phyloP scores from a whole-genome alignment of 2,329 filamentous ascomycete genomes.

The Chaetomium olivaceum region DNA sequence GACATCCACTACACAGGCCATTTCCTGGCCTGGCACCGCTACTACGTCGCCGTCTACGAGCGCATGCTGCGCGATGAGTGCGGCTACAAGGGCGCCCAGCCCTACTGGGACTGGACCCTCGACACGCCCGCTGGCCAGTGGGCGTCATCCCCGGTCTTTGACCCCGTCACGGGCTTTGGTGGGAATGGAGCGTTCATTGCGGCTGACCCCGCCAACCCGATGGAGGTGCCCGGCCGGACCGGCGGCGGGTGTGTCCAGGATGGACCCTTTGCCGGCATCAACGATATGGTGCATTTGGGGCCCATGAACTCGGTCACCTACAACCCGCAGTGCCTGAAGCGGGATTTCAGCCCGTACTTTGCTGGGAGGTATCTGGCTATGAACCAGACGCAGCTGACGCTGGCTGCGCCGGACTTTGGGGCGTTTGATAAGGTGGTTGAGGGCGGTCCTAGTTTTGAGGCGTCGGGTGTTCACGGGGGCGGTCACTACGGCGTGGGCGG shows the following conservation, averaged over 20 bases:
- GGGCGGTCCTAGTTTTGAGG: conserved; percentile 40
- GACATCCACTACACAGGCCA: conserved; percentile 38
- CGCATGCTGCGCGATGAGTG: conserved; percentile 43
- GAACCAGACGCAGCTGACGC: conserved; percentile 33
- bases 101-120: conserved; percentile 46
- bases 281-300: conserved; percentile 28
- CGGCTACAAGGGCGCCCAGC: conserved; percentile 39
- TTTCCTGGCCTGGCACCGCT: conserved; percentile 46
- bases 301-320: conserved; percentile 17
- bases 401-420: conserved; percentile 33
- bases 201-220: conserved; percentile 15
- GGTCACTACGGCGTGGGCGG: conserved; percentile 29
- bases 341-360: conserved; percentile 29
- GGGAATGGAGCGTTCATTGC: conserved; percentile 23
- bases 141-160: conserved; percentile 26
- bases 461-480: conserved; percentile 27
- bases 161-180: conserved; percentile 26
- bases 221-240: conserved; percentile 25
- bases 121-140: conserved; percentile 18
- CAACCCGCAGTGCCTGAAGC: conserved; percentile 30
- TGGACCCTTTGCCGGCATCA: conserved; percentile 23
- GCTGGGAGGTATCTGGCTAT: conserved; percentile 31
- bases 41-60: conserved; percentile 42
- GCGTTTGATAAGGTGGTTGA: conserved; percentile 24
- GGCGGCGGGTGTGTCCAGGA: conserved; percentile 27